A percentile compares a stretch with the other conserved stretches of the same genome.
These are phyloP conservation scores for Huntiella moniliformis DNA, from an alignment of 2,329 filamentous ascomycete genomes.

Conservation along the genomic window DNA sequence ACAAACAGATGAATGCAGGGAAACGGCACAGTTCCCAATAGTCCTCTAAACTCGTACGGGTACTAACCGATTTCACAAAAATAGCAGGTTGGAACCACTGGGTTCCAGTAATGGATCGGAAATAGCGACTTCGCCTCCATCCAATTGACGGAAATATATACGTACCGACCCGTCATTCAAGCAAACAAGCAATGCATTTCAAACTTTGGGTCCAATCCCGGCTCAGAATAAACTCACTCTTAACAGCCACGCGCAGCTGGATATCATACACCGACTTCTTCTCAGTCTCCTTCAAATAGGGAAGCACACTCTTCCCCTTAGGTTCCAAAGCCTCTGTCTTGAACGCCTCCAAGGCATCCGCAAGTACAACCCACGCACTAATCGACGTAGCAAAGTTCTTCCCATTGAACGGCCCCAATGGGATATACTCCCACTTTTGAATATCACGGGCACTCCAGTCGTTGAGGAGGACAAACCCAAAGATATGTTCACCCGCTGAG, in stretches of 20 bases:
- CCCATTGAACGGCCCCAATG: constrained; percentile 37
- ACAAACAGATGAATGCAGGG: too few relatives aligned
- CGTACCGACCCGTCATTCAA: too few relatives aligned
- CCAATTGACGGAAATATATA: too few relatives aligned
- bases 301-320: constrained; percentile 13
- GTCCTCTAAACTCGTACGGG: too few relatives aligned
- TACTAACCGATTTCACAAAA: too few relatives aligned
- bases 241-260: constrained; percentile 11
- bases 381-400: constrained; percentile 38
- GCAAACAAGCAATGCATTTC: too few relatives aligned
- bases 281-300: constrained; percentile 11
- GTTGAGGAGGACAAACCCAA: constrained; percentile 45
- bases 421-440: constrained; percentile 35
- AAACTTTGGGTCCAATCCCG: too few relatives aligned
- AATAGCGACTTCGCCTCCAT: too few relatives aligned
- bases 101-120: too few relatives aligned
- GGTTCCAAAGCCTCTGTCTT: constrained; percentile 8
- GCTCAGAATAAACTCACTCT: constrained; percentile 10
- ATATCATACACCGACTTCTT: constrained; percentile 12
- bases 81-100: too few relatives aligned
- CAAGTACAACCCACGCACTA: constrained; percentile 36
- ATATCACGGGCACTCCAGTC: constrained; percentile 41
- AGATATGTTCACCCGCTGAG: constrained; percentile 45
- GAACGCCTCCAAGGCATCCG: constrained; percentile 27
- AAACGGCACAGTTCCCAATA: too few relatives aligned